Evolutionary conservation across 176 grass and related monocot genomes (phyloP).

Genomic region (Panicum miliaceum): DNA sequence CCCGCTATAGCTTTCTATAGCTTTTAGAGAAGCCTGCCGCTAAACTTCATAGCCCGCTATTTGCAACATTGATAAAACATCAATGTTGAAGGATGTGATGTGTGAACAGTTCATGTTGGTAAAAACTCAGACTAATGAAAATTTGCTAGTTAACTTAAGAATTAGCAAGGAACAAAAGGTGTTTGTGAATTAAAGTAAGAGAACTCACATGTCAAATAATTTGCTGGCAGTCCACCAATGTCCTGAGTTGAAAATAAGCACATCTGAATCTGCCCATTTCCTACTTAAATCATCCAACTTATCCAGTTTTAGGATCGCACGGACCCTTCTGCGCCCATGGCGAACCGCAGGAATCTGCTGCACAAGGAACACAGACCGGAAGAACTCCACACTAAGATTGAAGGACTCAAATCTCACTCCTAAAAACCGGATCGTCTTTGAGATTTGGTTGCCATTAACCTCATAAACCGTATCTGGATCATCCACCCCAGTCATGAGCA

Average conservation of each 20-base stretch:
- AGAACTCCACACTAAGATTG: constrained; percentile 90
- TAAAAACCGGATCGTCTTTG: constrained; percentile 88
- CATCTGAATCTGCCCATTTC: constrained; percentile 73
- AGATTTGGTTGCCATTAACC: constrained; percentile 85
- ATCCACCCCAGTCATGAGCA: constrained; percentile 87
- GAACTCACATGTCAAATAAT: constrained; percentile 96
- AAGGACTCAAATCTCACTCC: constrained; percentile 81
- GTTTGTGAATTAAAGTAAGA: background rate
- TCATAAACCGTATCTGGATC: constrained; percentile 82
- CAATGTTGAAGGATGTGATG: constrained; percentile 1
- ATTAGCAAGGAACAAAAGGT: constrained; percentile 13
- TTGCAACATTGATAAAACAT: constrained; percentile 2
- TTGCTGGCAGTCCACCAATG: constrained; percentile 99
- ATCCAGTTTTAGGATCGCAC: constrained; percentile 72
- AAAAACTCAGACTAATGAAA: background rate
- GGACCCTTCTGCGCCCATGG: constrained; percentile 62
- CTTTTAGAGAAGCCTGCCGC: too few relatives aligned
- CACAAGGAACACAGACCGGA: constrained; percentile 77
- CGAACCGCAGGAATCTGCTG: constrained; percentile 64
- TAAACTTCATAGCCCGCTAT: too few relatives aligned
- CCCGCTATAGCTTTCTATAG: too few relatives aligned
- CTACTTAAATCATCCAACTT: constrained; percentile 71
- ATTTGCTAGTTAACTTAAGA: background rate
- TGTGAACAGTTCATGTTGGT: constrained; percentile 3
- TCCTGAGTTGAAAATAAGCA: constrained; percentile 96